A percentile compares a stretch with the other conserved stretches of the same genome.
phyloP scores from a whole-genome alignment of 1,284 basidiomycete genomes.

The Inonotus obliquus region DNA sequence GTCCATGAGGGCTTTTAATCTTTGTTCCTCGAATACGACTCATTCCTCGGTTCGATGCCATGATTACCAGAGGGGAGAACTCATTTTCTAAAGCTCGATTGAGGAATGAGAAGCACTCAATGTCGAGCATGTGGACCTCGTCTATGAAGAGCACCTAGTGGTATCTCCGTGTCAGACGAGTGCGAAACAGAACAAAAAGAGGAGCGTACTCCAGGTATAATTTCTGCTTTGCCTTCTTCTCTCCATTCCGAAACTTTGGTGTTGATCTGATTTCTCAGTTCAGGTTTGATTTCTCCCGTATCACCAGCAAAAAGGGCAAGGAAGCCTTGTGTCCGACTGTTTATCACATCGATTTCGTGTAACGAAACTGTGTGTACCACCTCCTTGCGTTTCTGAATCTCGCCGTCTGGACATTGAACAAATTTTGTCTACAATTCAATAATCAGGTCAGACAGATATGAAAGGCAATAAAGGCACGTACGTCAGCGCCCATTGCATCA shows the following conservation, averaged over 20 bases:
- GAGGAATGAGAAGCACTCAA: slow-evolving; percentile 98
- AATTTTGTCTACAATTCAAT: slow-evolving; percentile 78
- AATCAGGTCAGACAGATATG: neutral
- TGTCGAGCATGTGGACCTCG: slow-evolving; percentile 99
- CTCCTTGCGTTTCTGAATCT: slow-evolving; percentile 96
- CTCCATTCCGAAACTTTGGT: slow-evolving; percentile 96
- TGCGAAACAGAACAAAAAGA: slow-evolving; percentile 11
- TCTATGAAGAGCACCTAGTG: slow-evolving; percentile 84
- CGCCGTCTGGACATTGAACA: slow-evolving; percentile 96
- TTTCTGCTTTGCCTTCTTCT: slow-evolving; percentile 98
- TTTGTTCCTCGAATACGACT: slow-evolving; percentile 93
- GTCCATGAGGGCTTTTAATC: slow-evolving; percentile 90
- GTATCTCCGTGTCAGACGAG: neutral
- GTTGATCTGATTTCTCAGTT: slow-evolving; percentile 95
- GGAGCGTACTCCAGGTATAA: slow-evolving; percentile 86
- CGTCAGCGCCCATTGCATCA: slow-evolving; percentile 98
- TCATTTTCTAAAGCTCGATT: slow-evolving; percentile 95
- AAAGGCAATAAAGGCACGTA: slow-evolving; percentile 39
- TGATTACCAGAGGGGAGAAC: slow-evolving; percentile 92
- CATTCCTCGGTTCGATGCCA: slow-evolving; percentile 97
- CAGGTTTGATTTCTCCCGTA: slow-evolving; percentile 98
- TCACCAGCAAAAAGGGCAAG: slow-evolving; percentile 80
- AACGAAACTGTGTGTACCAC: slow-evolving; percentile 96
- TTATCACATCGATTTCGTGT: slow-evolving; percentile 99
- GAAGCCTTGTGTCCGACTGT: slow-evolving; percentile 94